Evolutionary conservation across 129 eudicot genomes (phyloP).

Genomic region (carrot (Daucus carota)): DH1_v3.0 NC_030387.2:5098501-5099000

Average conservation of each 20-base stretch:
- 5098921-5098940: conserved; percentile 3
- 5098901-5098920: neutral
- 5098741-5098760: neutral
- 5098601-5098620: neutral
- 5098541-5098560: neutral
- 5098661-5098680: neutral
- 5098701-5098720: neutral
- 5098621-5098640: neutral
- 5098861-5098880: neutral
- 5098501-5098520: too few relatives aligned
- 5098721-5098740: neutral
- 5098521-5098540: neutral
- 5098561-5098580: neutral
- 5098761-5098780: neutral
- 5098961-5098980: conserved; percentile 76
- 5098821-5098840: neutral
- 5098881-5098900: neutral
- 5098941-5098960: conserved; percentile 28
- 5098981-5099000: conserved; percentile 51
- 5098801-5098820: neutral
- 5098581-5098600: neutral
- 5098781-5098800: neutral
- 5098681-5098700: neutral
- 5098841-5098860: neutral
- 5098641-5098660: neutral